Base-by-base conservation (phyloP, 768 basidiomycete species). In the Tephrocybe rancida region DNA sequence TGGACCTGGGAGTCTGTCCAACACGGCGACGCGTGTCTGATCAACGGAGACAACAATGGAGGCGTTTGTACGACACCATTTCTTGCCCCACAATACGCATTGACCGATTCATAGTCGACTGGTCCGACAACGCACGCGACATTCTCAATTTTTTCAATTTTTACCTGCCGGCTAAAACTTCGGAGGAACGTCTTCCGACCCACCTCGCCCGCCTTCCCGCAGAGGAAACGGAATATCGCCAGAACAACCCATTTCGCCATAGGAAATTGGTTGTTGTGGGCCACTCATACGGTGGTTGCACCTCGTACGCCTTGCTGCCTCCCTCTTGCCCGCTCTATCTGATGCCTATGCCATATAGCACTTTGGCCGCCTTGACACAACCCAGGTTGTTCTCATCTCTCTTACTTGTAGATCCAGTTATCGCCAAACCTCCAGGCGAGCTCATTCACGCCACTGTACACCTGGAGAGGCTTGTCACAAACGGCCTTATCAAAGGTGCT, bases 1-100 rank as follows among this genome's bases (percentile, higher is more conserved):
- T 95, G 92, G 92, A 64, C 82, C 0, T 87, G 90, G 78, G 95
- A 97, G 59, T 81, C 90, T 5, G 79, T 87, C 3, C 87, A 92
- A 54, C 92, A 95, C 55, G 95, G 92, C 1, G 95, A 95, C 55
- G 78, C 92, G n/a, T 87, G 79, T 0, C 66, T 90, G 11, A 48
- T 95, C 30, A 98, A 97, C 55, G 74, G 64, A 0, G 68, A 70
- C 0, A 72, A 71, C 16, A 73, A 88, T 1, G 81, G 84, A 30
- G 76, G 76, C 1, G 72, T 88, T 30, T 86, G 89, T 86, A 66
- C 60, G 84, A 72, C 37, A 9, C 7, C 48, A 37, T 41, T 48
- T 37, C 21, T 27, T 19, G 18, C 3, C 16, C 48, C 22, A 30
- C 18, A 46, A 8, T 14, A n/a, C 18, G 24, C 11, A 6, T 53